phyloP scores from a whole-genome alignment of 306 rosid species.

The Senna tora region DNA sequence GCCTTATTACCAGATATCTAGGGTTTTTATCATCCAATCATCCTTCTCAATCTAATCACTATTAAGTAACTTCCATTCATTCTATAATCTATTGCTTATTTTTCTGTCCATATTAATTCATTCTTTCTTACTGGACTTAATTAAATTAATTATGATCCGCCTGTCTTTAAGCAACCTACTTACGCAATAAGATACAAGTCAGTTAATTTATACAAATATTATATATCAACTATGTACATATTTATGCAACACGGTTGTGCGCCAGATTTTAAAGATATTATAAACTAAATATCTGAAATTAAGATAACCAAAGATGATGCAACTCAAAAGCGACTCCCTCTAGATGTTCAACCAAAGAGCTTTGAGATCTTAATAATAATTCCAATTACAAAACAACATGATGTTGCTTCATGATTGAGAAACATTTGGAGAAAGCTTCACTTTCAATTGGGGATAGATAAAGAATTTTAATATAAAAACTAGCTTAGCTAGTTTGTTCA shows the following conservation, averaged over 20 bases:
- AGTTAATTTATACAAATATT: not conserved
- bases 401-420: constrained; percentile 65
- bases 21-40: constrained; percentile 26
- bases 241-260: constrained; percentile 31
- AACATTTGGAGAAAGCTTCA: constrained; percentile 55
- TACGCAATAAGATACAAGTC: not conserved
- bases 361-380: constrained; percentile 33
- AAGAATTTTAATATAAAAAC: no score
- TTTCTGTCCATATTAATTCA: not conserved
- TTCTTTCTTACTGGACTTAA: not conserved
- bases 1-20: constrained; percentile 50
- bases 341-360: constrained; percentile 45
- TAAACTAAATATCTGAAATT: constrained; percentile 21
- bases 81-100: constrained; percentile 24
- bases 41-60: constrained; percentile 38
- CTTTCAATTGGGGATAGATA: constrained; percentile 46
- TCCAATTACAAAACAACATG: constrained; percentile 45
- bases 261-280: constrained; percentile 29
- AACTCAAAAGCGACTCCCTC: constrained; percentile 39
- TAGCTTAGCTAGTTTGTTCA: constrained; percentile 43
- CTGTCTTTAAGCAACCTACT: constrained; percentile 30
- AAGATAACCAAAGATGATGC: constrained; percentile 42
- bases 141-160: not conserved
- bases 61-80: constrained; percentile 20
- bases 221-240: not conserved